Base-by-base conservation (phyloP, 805 yeast genomes). In the Priceomyces medius region DNA sequence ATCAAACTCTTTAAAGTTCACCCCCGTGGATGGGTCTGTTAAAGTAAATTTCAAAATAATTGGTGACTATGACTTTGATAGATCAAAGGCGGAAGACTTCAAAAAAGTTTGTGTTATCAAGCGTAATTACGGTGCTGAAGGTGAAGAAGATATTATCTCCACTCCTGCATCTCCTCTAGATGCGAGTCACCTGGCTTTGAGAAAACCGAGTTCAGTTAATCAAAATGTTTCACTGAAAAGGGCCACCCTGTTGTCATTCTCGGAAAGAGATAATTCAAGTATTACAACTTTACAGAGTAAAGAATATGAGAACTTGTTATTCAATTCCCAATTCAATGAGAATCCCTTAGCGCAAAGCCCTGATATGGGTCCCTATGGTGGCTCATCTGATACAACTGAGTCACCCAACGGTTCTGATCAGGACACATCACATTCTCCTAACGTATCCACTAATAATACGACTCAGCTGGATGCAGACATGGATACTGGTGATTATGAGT, bases 1-100 rank as follows among this genome's bases (percentile, higher is more conserved):
- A 7, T 84, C 95, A 13, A 91, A 93, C 63, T 82, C 96, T 0
- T 69, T 93, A 53, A 93, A 93, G 59, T 93, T 93, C 54, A 90
- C 98, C 0, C 96, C 96, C 0, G 85, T 81, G 13, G 87, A 88
- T 44, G 98, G 97, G 2, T 74, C 77, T 12, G 95, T 90, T 9
- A 73, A 74, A 20, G 87, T 88, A 7, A 58, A 71, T 1, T 76
- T 85, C 48, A 76, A 71, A 46, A 59, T 83, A n/a, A 41, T 83
- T 14, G 93, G 93, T 29, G 86, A 81, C 54, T 86, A 83, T 55
- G 93, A 85, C 53, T 74, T 48, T 7, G 58, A 48, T n/a, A 49
- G 62, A 44, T 79, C 87, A 20, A 61, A 61, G 37, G 51, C 46
- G 0, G 56, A 51, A 10, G 59, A 75, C 32, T 79, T 59, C 51